phyloP scores from a whole-genome alignment of 2,329 filamentous ascomycete species.

The Chaetoscypha palmicola region DNA sequence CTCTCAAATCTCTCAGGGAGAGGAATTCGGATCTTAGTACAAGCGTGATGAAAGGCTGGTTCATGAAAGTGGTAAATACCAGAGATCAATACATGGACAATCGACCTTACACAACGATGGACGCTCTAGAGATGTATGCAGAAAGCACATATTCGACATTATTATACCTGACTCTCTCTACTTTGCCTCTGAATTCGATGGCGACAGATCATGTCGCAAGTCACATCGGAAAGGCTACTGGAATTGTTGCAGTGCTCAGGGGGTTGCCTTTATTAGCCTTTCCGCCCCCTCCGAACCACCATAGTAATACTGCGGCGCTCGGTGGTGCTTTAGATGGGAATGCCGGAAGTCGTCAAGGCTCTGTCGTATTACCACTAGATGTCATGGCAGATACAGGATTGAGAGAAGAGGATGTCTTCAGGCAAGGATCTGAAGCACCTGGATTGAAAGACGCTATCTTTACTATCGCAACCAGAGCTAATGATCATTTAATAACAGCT shows the following conservation, averaged over 20 bases:
- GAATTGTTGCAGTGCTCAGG: constrained; percentile 79
- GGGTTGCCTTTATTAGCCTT: constrained; percentile 86
- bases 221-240: constrained; percentile 89
- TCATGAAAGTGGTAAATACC: constrained; percentile 69
- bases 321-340: constrained; percentile 33
- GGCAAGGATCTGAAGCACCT: constrained; percentile 67
- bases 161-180: constrained; percentile 78
- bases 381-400: constrained; percentile 78
- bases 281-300: constrained; percentile 55
- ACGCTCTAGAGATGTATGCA: constrained; percentile 75
- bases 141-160: constrained; percentile 94
- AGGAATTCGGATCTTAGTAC: constrained; percentile 34
- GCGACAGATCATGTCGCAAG: constrained; percentile 88
- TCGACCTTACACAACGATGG: constrained; percentile 67
- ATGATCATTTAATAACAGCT: constrained; percentile 91
- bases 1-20: constrained; percentile 54
- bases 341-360: constrained; percentile 45
- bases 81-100: constrained; percentile 79
- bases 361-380: constrained; percentile 77
- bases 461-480: constrained; percentile 83
- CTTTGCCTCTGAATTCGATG: constrained; percentile 71
- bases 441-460: constrained; percentile 88
- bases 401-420: constrained; percentile 82
- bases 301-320: constrained; percentile 41
- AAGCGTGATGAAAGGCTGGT: constrained; percentile 58